Base-by-base conservation (phyloP, 345 rosid genomes). In the Lagerstroemia speciosa region DNA sequence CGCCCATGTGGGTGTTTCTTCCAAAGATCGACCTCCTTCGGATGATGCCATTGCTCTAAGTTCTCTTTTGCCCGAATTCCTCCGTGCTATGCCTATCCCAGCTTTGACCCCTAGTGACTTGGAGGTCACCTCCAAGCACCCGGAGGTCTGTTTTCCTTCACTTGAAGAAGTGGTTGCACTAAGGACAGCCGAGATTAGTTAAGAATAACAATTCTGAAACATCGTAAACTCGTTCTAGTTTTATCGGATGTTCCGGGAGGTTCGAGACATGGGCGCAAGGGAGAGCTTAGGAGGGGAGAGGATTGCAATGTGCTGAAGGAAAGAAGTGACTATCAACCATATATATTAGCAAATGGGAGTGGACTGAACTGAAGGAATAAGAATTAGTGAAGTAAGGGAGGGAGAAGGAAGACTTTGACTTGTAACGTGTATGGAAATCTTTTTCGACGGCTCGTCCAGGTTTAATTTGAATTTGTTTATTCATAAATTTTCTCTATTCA, bases 1-100 rank as follows among this genome's bases (percentile, higher is more conserved):
- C 48, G 83, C 81, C 77, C 81, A 80, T 30, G 81, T 70, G 19
- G 83, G 83, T 15, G 83, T 77, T 37, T 68, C 38, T 60, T 80
- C 79, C 60, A 80, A 65, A 2, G 78, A 58, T 6, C 62, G 64
- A 8, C 60, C 63, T 68, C 60, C 60, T 19, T 14, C 41, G 19
- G 45, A 60, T 22, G 46, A 48, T 0, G 69, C 55, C 69, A 67
- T 67, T 26, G 17, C n/a, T n/a, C n/a, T n/a, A n/a, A n/a, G n/a
- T n/a, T n/a, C n/a, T n/a, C n/a, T n/a, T n/a, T n/a, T n/a, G n/a
- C n/a, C n/a, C n/a, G n/a, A n/a, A n/a, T n/a, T n/a, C n/a, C n/a
- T n/a, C 32, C 9, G 41, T 34, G 26, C 66, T 63, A 8, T 33
- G 1, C 7, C 26, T 63, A 4, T 32, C 14, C 43, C 16, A 26